Conservation (phyloP, 352 stramenopile genomes). For the Phytophthora chlamydospora region DNA sequence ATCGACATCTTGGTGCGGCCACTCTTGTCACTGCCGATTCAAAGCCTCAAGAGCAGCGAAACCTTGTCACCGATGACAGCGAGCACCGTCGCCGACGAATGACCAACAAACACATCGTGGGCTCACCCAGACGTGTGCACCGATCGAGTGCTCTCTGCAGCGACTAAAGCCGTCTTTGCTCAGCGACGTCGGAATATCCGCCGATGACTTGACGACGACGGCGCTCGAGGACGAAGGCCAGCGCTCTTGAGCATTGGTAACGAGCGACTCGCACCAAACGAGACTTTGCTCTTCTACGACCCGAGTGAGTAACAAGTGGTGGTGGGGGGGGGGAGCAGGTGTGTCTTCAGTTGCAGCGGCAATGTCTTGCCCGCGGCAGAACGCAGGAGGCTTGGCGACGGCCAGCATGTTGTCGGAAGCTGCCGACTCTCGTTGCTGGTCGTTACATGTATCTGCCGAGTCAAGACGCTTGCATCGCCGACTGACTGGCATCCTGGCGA, state of each 20-base stretch:
- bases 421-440: too few species aligned
- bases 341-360: constrained; percentile 4
- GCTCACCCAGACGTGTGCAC: constrained; percentile 28
- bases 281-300: constrained; percentile 2
- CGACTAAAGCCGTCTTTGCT: constrained; percentile 9
- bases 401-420: too few species aligned
- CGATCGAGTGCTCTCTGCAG: background rate
- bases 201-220: background rate
- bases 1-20: constrained; percentile 8
- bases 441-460: too few species aligned
- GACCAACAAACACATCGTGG: constrained; percentile 5
- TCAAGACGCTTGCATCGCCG: background rate
- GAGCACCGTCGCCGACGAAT: background rate
- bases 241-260: constrained; percentile 19
- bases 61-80: background rate
- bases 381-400: too few species aligned
- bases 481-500: constrained; percentile 23
- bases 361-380: too few species aligned
- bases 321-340: too few species aligned
- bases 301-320: constrained; percentile 11
- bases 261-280: constrained; percentile 3
- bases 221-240: background rate
- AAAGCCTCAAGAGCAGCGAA: background rate
- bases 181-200: constrained; percentile 3
- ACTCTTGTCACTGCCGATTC: constrained; percentile 4